Conservation (phyloP, 257 asterid genomes). For the Ligustrum vulgare region DNA sequence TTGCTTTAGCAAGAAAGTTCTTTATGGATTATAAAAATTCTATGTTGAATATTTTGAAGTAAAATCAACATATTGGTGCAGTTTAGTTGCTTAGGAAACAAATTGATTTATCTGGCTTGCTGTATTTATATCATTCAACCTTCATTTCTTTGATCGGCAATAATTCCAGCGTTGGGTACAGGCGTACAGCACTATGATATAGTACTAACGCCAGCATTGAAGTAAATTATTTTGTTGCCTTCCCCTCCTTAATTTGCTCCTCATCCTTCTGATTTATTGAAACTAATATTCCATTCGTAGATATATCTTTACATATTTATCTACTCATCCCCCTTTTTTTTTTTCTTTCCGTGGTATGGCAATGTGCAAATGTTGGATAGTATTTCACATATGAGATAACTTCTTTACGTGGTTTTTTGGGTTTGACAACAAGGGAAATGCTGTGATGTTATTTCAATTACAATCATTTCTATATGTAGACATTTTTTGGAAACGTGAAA, state of each 20-base stretch:
- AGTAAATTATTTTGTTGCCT: not conserved
- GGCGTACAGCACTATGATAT: not conserved
- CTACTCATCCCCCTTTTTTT: not conserved
- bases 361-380: not conserved
- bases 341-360: too few species aligned
- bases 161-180: not conserved
- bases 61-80: not conserved
- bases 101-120: not conserved
- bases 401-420: slow-evolving; percentile 5
- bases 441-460: too few species aligned
- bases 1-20: not conserved
- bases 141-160: slow-evolving; percentile 13
- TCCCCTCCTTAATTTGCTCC: not conserved
- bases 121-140: not conserved
- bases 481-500: too few species aligned
- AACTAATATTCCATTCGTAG: not conserved
- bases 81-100: not conserved
- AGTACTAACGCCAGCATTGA: slow-evolving; percentile 14
- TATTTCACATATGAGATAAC: not conserved
- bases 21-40: not conserved
- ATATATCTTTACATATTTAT: not conserved
- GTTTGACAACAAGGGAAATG: too few species aligned
- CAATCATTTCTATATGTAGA: too few species aligned
- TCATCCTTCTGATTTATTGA: not conserved
- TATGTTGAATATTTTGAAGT: too few species aligned